phyloP scores from a whole-genome alignment of 345 rosid genomes.

The Eucalyptus cladocalyx region DNA sequence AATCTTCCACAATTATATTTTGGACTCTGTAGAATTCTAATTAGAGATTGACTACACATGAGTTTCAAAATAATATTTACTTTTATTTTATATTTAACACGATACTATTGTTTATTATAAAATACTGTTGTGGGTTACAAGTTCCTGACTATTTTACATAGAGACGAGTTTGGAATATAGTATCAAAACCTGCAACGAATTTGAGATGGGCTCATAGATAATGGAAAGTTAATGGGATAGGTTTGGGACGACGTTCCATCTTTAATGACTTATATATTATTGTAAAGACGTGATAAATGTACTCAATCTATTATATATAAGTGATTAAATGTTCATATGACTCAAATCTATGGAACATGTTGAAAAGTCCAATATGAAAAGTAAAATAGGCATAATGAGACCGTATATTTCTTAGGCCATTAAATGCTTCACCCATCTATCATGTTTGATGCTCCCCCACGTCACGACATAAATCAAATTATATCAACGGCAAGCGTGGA shows the following conservation, averaged over 20 bases:
- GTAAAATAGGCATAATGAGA: fast-evolving
- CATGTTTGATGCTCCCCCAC: not conserved
- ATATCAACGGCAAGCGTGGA: not conserved
- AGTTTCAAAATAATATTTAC: not conserved
- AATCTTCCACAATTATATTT: not conserved
- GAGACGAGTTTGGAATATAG: not conserved
- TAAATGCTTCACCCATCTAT: not conserved
- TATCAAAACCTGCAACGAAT: not conserved
- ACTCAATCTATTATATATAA: not conserved
- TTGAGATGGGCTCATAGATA: not conserved
- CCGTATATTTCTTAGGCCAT: not conserved
- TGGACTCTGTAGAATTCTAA: not conserved
- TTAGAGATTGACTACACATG: not conserved
- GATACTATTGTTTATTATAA: not conserved
- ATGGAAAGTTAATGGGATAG: not conserved
- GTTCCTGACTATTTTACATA: not conserved
- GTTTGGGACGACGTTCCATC: not conserved
- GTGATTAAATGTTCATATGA: not conserved
- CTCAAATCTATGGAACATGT: not conserved
- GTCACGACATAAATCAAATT: not conserved
- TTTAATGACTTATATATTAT: not conserved
- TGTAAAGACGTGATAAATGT: not conserved
- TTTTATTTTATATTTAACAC: not conserved
- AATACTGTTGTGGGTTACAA: not conserved
- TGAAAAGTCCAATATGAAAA: not conserved